phyloP scores from a whole-genome alignment of 768 basidiomycete species.

The Chalciporus sphaerocephalus region DNA sequence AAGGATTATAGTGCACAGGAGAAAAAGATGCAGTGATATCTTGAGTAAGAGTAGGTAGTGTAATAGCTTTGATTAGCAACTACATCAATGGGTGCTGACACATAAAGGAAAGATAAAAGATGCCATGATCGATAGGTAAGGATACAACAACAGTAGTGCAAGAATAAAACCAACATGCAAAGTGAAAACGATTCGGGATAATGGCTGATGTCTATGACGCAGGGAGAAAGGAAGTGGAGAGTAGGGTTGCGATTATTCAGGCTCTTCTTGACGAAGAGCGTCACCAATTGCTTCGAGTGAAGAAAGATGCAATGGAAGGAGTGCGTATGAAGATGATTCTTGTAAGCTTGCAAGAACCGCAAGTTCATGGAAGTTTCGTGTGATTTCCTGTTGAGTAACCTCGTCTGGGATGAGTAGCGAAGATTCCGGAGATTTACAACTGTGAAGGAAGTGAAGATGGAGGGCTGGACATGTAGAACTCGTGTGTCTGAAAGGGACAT shows the following conservation, averaged over 20 bases:
- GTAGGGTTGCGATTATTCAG: constrained; percentile 11
- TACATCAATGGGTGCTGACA: constrained; percentile 14
- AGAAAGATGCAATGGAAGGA: constrained; percentile 70
- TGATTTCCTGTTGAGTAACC: constrained; percentile 49
- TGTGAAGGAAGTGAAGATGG: constrained; percentile 58
- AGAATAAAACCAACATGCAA: constrained; percentile 8
- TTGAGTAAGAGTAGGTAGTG: constrained; percentile 14
- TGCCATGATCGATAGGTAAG: constrained; percentile 23
- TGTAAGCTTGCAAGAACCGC: constrained; percentile 49
- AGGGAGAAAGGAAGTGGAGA: not conserved
- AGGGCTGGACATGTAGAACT: constrained; percentile 44
- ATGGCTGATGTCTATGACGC: constrained; percentile 11
- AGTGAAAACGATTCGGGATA: constrained; percentile 8
- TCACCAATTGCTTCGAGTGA: constrained; percentile 61
- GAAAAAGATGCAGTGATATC: constrained; percentile 67
- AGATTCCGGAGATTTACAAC: constrained; percentile 40
- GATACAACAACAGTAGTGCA: constrained; percentile 29
- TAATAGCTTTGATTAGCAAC: constrained; percentile 15
- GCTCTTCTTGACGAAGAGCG: constrained; percentile 32
- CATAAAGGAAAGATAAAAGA: constrained; percentile 22
- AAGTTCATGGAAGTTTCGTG: constrained; percentile 66
- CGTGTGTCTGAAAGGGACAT: constrained; percentile 42
- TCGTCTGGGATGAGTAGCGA: constrained; percentile 32
- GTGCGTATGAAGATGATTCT: constrained; percentile 45
- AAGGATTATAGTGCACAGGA: constrained; percentile 66